Conservation (phyloP, 768 basidiomycete species). For the Russula sp. region DNA sequence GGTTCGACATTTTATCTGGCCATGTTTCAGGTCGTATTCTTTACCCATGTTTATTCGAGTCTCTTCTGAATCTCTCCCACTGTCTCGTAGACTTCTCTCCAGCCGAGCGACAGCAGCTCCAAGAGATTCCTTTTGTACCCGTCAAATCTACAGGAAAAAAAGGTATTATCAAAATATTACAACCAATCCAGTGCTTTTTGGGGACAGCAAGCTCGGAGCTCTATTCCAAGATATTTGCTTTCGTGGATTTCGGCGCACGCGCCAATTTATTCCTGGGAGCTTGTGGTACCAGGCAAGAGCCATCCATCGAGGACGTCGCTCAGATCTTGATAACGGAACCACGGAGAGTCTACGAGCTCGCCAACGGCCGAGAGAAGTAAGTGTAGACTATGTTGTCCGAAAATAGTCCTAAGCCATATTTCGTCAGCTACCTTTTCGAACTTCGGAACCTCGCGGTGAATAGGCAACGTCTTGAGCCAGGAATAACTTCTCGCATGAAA, state of each 20-base stretch:
- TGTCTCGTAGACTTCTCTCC: constrained; percentile 52
- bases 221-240: constrained; percentile 79
- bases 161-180: constrained; percentile 34
- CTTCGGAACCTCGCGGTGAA: constrained; percentile 87
- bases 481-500: constrained; percentile 64
- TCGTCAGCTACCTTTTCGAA: constrained; percentile 69
- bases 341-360: constrained; percentile 62
- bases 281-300: constrained; percentile 85
- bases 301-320: constrained; percentile 79
- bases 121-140: constrained; percentile 66
- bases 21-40: constrained; percentile 53
- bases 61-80: not conserved
- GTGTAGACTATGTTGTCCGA: constrained; percentile 31
- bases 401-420: not conserved
- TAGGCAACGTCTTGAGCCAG: constrained; percentile 45
- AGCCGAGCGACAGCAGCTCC: constrained; percentile 54
- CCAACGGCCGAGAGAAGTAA: constrained; percentile 67
- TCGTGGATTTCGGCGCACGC: constrained; percentile 79
- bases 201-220: constrained; percentile 52
- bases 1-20: constrained; percentile 67
- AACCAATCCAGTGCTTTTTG: constrained; percentile 67
- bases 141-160: constrained; percentile 39
- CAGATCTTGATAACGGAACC: constrained; percentile 68
- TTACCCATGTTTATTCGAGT: not conserved
- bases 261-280: constrained; percentile 84